Percentiles rank a stretch among this genome's conserved stretches.
These are phyloP conservation scores for Ceratocystis huliohia DNA, from an alignment of 2,329 filamentous ascomycete genomes.

Conservation along the genomic window DNA sequence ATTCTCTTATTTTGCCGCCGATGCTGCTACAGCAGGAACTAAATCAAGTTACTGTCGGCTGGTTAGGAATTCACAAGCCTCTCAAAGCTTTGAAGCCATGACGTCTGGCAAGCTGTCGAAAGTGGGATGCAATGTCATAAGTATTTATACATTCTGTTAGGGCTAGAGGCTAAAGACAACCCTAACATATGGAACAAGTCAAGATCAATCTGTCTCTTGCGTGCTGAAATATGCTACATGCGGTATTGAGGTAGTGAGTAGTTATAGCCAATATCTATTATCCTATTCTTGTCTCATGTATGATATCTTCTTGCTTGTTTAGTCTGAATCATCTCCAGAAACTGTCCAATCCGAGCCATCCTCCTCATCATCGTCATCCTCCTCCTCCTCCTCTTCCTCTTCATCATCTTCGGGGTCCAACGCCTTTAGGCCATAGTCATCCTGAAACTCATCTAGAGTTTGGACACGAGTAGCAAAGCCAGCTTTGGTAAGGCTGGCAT, in stretches of 20 bases:
- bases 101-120: conserved; percentile 14
- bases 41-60: not conserved
- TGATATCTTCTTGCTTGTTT: not conserved
- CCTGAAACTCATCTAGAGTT: conserved; percentile 67
- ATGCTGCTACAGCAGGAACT: not conserved
- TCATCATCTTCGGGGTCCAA: conserved; percentile 48
- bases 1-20: not conserved
- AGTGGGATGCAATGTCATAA: conserved; percentile 15
- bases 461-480: conserved; percentile 71
- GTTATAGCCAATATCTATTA: not conserved
- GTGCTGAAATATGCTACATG: no score
- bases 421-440: conserved; percentile 71
- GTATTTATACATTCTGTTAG: not conserved
- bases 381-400: conserved; percentile 48
- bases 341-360: conserved; percentile 22
- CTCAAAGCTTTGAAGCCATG: conserved; percentile 8
- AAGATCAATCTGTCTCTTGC: no score
- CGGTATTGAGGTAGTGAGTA: conserved; percentile 8
- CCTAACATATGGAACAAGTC: no score
- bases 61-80: not conserved
- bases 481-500: conserved; percentile 57
- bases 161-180: not conserved
- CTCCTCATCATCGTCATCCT: conserved; percentile 38
- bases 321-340: conserved; percentile 16
- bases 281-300: not conserved